These are phyloP conservation scores for Polyporus arcularius DNA, from an alignment of 768 basidiomycete genomes.

Conservation along the genomic window DNA sequence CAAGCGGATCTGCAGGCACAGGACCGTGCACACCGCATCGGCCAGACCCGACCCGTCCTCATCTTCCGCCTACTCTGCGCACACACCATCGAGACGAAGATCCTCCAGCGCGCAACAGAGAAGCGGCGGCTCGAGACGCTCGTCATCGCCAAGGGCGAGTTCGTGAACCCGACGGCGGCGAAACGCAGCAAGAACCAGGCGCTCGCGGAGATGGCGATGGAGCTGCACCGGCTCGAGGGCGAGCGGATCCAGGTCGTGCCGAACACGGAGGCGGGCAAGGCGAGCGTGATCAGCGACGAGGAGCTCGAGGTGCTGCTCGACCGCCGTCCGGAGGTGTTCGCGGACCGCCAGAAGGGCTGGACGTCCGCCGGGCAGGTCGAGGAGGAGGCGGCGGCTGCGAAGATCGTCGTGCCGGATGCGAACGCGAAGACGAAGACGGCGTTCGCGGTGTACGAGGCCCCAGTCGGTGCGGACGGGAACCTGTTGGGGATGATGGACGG, in stretches of 20 bases:
- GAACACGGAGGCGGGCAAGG: slow-evolving; percentile 66
- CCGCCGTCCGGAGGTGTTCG: slow-evolving; percentile 71
- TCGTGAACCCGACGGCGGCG: slow-evolving; percentile 69
- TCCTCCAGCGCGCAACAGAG: slow-evolving; percentile 84
- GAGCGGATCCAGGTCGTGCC: slow-evolving; percentile 89
- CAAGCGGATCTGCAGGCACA: slow-evolving; percentile 98
- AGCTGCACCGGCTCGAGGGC: slow-evolving; percentile 76
- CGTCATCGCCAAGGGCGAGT: slow-evolving; percentile 94
- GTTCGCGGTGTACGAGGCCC: slow-evolving; percentile 79
- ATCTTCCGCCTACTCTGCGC: slow-evolving; percentile 86
- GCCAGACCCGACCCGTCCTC: slow-evolving; percentile 88
- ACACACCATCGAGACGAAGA: slow-evolving; percentile 90
- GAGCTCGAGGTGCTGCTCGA: slow-evolving; percentile 84
- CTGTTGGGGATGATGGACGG: slow-evolving; percentile 67
- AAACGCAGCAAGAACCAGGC: slow-evolving; percentile 57
- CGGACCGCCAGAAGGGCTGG: slow-evolving; percentile 74
- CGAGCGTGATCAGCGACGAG: slow-evolving; percentile 75
- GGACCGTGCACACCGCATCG: slow-evolving; percentile 94
- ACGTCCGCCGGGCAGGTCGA: slow-evolving; percentile 44
- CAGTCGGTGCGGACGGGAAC: slow-evolving; percentile 64
- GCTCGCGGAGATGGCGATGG: slow-evolving; percentile 79
- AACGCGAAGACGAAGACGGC: slow-evolving; percentile 42
- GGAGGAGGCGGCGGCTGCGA: slow-evolving; percentile 16
- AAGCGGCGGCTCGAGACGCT: slow-evolving; percentile 91
- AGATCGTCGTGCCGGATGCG: slow-evolving; percentile 12